Conservation (phyloP, 2,329 filamentous ascomycete species). For the Penicillium glabrum region DNA sequence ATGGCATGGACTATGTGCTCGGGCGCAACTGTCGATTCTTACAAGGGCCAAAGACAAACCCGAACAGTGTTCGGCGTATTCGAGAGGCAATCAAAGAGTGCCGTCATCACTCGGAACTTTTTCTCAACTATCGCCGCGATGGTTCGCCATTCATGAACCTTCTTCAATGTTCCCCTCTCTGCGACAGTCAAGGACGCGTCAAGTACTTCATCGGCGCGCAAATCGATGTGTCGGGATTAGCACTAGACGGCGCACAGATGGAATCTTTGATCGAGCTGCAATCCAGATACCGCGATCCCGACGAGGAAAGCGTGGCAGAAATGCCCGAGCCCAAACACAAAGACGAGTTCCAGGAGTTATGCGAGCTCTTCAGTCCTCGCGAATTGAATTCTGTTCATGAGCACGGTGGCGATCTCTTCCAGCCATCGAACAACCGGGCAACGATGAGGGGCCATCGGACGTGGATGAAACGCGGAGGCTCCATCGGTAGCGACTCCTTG, state of each 20-base stretch:
- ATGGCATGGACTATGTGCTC: constrained; percentile 70
- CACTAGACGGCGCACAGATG: constrained; percentile 65
- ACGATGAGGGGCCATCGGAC: constrained; percentile 9
- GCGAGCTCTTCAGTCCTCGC: constrained; percentile 67
- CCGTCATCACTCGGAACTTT: constrained; percentile 71
- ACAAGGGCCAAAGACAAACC: constrained; percentile 71
- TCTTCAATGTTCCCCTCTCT: constrained; percentile 69
- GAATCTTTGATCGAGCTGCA: constrained; percentile 58
- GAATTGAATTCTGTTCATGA: constrained; percentile 66
- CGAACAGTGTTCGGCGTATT: constrained; percentile 61
- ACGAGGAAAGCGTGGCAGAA: constrained; percentile 28
- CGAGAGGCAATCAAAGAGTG: constrained; percentile 61
- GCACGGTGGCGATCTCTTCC: constrained; percentile 56
- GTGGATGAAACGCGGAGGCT: constrained; percentile 16
- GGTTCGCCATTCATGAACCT: constrained; percentile 77
- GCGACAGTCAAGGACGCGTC: constrained; percentile 65
- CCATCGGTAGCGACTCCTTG: neutral
- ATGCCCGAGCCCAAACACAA: constrained; percentile 39
- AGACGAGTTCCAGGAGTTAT: constrained; percentile 65
- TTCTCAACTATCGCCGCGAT: constrained; percentile 76
- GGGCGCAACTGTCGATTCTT: constrained; percentile 78
- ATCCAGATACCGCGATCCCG: constrained; percentile 28
- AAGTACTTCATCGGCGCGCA: constrained; percentile 73
- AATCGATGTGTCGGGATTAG: constrained; percentile 68
- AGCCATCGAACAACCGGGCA: constrained; percentile 14